A percentile compares a stretch with the other conserved stretches of the same genome.
Evolutionary conservation across 257 asterid species (phyloP).

Genomic region (Handroanthus guayacan): DNA sequence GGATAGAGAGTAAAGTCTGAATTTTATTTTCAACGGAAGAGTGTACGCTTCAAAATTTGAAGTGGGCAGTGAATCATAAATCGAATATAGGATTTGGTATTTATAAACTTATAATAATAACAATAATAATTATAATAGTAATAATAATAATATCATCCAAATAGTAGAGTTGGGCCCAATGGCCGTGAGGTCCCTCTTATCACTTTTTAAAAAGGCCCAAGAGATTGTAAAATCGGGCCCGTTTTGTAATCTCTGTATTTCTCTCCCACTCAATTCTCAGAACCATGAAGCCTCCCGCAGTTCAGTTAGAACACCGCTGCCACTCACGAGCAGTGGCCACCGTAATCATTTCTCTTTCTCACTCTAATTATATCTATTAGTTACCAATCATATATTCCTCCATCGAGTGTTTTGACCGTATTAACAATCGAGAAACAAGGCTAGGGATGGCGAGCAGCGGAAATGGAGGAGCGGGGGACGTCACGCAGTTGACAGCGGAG

Average conservation of each 20-base stretch:
- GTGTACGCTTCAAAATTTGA: too few relatives aligned
- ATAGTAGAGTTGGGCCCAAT: not conserved
- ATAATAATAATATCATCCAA: too few relatives aligned
- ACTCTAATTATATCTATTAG: not conserved
- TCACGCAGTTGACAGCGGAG: constrained; percentile 36
- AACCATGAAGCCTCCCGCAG: not conserved
- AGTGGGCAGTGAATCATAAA: too few relatives aligned
- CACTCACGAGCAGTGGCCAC: constrained; percentile 24
- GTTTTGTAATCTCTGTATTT: not conserved
- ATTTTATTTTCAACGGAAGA: too few relatives aligned
- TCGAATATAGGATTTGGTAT: too few relatives aligned
- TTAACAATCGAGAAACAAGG: not conserved
- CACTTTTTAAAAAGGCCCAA: not conserved
- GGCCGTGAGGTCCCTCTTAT: not conserved
- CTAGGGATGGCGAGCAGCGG: constrained; percentile 27
- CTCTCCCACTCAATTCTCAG: not conserved
- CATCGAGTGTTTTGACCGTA: constrained; percentile 5
- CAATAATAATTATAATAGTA: too few relatives aligned
- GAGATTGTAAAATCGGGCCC: not conserved
- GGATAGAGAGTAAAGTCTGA: too few relatives aligned
- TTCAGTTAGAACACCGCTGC: not conserved
- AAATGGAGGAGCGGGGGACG: constrained; percentile 27
- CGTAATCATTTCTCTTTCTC: constrained; percentile 3
- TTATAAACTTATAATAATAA: too few relatives aligned
- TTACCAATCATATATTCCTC: constrained; percentile 16